Conservation (phyloP, 148 eudicot species). For the Rhododendron ovatum region DNA sequence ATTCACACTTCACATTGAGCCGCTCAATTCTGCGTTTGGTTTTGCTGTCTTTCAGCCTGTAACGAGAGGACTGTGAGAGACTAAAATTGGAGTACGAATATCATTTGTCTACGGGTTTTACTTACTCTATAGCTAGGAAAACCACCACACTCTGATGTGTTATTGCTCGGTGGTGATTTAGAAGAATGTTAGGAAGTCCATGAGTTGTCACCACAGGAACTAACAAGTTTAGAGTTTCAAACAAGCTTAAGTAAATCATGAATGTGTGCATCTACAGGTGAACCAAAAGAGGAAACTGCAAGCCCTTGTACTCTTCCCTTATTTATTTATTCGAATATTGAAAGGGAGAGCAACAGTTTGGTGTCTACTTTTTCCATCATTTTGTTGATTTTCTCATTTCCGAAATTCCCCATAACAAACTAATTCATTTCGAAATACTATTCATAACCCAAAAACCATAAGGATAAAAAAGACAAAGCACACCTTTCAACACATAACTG, state of each 20-base stretch:
- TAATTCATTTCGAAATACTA: no score
- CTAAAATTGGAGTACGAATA: neutral
- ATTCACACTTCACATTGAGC: neutral
- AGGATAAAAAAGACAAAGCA: no score
- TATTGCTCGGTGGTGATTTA: neutral
- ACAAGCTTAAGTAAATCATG: neutral
- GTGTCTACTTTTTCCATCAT: neutral
- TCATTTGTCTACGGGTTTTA: neutral
- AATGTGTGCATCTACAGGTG: neutral
- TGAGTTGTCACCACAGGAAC: neutral
- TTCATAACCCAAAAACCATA: neutral
- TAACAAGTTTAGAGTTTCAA: neutral
- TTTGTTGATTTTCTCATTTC: neutral
- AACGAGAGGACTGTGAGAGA: neutral
- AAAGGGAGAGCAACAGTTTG: neutral
- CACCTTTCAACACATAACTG: no score
- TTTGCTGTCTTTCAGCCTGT: neutral
- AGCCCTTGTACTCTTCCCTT: neutral
- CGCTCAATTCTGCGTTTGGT: neutral
- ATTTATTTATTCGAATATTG: no score
- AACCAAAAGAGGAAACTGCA: neutral
- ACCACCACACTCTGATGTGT: neutral
- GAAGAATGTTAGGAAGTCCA: neutral
- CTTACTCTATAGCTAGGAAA: neutral
- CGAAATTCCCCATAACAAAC: neutral